A percentile compares a stretch with the other conserved stretches of the same genome.
Evolutionary conservation across 164 flowering plant species (phyloP).

Genomic region (Vitis rotundifolia): DNA sequence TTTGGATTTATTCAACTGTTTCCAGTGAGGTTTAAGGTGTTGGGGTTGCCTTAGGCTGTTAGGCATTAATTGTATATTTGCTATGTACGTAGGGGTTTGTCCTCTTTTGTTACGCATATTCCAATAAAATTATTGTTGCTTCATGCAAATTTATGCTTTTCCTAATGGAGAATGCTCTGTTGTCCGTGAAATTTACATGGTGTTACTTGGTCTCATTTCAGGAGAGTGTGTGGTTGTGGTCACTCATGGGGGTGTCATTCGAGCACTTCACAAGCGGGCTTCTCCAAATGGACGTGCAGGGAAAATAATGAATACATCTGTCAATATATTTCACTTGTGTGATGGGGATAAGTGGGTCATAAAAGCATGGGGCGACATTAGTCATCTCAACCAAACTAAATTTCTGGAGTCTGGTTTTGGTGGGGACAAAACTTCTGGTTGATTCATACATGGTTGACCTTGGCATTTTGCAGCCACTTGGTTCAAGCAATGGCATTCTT

Average conservation of each 20-base stretch:
- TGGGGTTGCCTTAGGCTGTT: too few species aligned
- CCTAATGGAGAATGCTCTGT: background rate
- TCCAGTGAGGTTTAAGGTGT: too few species aligned
- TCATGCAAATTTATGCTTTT: too few species aligned
- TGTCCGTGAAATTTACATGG: background rate
- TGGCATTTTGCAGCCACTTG: background rate
- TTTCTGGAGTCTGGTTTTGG: slow-evolving; percentile 71
- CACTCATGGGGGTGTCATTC: slow-evolving; percentile 75
- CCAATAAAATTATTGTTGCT: too few species aligned
- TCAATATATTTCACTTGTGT: slow-evolving; percentile 59
- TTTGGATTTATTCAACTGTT: too few species aligned
- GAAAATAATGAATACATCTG: slow-evolving; percentile 64
- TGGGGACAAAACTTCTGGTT: slow-evolving; percentile 77
- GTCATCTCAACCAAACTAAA: slow-evolving; percentile 63
- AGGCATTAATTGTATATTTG: too few species aligned
- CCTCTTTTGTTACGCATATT: too few species aligned
- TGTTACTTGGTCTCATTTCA: slow-evolving; percentile 24
- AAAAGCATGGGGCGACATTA: slow-evolving; percentile 71
- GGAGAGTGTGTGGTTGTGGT: slow-evolving; percentile 84
- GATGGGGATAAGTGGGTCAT: slow-evolving; percentile 56
- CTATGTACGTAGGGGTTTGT: too few species aligned
- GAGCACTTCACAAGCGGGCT: slow-evolving; percentile 60
- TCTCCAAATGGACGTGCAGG: slow-evolving; percentile 39
- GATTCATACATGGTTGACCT: slow-evolving; percentile 20
- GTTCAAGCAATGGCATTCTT: background rate